These are phyloP conservation scores for Solanum gracilifrons DNA, from an alignment of 257 asterid genomes.

Conservation along the genomic window DNA sequence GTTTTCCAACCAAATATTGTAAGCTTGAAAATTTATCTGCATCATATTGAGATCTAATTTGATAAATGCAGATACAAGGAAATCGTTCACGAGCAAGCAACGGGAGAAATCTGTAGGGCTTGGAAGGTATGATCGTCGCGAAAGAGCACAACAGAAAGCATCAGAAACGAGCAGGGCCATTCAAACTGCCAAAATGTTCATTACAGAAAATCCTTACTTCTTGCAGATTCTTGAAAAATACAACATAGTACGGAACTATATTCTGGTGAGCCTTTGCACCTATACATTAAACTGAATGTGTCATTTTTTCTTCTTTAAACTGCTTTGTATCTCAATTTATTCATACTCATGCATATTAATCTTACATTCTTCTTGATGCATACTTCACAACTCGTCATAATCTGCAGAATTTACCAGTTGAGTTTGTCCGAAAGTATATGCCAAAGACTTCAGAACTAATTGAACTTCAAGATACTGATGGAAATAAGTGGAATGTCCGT, in stretches of 20 bases:
- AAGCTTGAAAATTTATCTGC: background rate
- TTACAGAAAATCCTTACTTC: background rate
- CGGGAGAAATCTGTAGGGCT: background rate
- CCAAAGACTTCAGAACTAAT: background rate
- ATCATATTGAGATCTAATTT: background rate
- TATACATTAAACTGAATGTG: background rate
- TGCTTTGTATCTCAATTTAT: background rate
- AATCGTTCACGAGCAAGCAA: background rate
- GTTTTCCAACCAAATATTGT: background rate
- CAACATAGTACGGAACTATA: background rate
- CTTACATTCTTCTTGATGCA: background rate
- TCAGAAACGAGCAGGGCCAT: background rate
- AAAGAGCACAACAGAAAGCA: background rate
- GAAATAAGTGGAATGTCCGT: background rate
- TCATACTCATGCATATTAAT: background rate
- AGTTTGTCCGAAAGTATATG: background rate
- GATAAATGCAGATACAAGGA: background rate
- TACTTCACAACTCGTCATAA: background rate
- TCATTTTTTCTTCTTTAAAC: background rate
- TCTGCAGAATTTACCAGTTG: constrained; percentile 3
- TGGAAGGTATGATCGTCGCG: background rate
- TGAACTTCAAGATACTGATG: constrained; percentile 4
- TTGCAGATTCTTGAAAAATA: background rate
- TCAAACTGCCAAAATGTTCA: background rate
- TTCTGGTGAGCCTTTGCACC: constrained; percentile 9